phyloP scores from a whole-genome alignment of 2,329 filamentous ascomycete genomes.

The Diplodia corticola region DNA sequence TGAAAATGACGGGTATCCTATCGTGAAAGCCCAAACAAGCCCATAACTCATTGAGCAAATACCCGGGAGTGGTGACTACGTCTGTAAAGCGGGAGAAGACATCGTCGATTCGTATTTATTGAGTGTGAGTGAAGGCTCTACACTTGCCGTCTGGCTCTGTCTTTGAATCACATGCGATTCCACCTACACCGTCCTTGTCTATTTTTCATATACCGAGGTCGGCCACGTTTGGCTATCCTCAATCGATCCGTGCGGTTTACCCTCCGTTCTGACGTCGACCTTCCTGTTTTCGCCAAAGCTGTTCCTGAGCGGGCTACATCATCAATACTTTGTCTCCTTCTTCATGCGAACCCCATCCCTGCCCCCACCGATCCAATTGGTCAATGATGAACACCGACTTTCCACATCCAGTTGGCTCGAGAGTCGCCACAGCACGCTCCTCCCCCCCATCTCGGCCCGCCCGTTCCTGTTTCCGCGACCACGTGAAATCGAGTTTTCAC shows the following conservation, averaged over 20 bases:
- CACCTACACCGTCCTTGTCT: not conserved
- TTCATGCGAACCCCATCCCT: not conserved
- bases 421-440: not conserved
- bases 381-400: not conserved
- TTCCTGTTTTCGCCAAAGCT: not conserved
- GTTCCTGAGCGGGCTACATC: not conserved
- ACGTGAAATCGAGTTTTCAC: conserved; percentile 17
- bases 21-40: not conserved
- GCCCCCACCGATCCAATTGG: not conserved
- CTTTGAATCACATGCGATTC: not conserved
- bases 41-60: no score
- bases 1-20: not conserved
- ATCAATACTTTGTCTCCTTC: not conserved
- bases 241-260: not conserved
- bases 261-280: not conserved
- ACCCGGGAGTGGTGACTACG: not conserved
- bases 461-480: not conserved
- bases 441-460: conserved; percentile 1
- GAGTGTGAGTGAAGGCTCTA: not conserved
- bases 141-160: no score
- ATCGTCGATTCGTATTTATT: not conserved
- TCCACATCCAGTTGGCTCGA: not conserved
- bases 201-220: not conserved
- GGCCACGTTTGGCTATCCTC: not conserved
- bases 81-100: not conserved